Evolutionary conservation across 257 asterid species (phyloP).

Genomic region (Plantago ovata): DNA sequence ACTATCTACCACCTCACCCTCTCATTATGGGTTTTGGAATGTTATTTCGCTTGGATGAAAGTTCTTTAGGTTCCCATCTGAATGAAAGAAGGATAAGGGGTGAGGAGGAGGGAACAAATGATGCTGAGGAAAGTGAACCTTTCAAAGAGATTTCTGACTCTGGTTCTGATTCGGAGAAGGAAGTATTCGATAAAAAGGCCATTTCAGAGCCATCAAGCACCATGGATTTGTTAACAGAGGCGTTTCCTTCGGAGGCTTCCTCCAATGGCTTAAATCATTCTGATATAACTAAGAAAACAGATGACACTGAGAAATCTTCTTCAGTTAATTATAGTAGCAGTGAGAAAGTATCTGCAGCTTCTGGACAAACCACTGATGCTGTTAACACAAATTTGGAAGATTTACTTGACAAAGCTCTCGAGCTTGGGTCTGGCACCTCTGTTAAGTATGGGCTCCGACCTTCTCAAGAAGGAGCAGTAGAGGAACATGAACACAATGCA

Average conservation of each 20-base stretch:
- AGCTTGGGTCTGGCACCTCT: constrained; percentile 76
- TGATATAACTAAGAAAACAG: constrained; percentile 28
- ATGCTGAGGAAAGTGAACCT: constrained; percentile 48
- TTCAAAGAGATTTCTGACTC: constrained; percentile 63
- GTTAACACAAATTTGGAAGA: constrained; percentile 66
- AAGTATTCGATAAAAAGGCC: constrained; percentile 39
- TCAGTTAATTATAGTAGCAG: constrained; percentile 18
- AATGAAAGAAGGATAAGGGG: constrained; percentile 97
- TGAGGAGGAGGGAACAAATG: constrained; percentile 81
- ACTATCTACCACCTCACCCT: constrained; percentile 95
- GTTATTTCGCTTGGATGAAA: constrained; percentile 91
- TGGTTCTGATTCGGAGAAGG: constrained; percentile 68
- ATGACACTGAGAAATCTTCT: constrained; percentile 29
- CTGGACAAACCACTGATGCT: constrained; percentile 35
- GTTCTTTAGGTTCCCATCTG: constrained; percentile 95
- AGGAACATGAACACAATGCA: constrained; percentile 34
- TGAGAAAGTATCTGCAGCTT: constrained; percentile 30
- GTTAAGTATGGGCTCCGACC: constrained; percentile 58
- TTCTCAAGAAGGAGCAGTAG: constrained; percentile 36
- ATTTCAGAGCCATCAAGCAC: constrained; percentile 32
- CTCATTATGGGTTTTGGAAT: constrained; percentile 97
- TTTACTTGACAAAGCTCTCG: constrained; percentile 90
- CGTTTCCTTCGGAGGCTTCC: constrained; percentile 28
- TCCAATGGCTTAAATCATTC: constrained; percentile 27
- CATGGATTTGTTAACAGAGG: constrained; percentile 32